phyloP scores from a whole-genome alignment of 2,329 filamentous ascomycete species.

The Apiospora arundinis region DNA sequence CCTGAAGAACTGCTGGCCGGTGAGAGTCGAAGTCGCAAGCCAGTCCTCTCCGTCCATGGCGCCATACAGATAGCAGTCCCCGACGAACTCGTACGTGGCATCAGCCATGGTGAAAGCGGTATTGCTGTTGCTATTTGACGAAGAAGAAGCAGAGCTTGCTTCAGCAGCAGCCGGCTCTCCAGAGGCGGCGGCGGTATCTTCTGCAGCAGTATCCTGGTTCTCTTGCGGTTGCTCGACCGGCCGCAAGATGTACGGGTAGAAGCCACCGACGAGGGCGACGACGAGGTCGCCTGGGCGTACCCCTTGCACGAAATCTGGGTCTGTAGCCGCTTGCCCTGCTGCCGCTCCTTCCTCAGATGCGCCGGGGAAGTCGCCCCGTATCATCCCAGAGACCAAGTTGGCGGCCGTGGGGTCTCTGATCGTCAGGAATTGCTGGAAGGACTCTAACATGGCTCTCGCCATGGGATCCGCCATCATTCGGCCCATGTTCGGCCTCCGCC shows the following conservation, averaged over 20 bases:
- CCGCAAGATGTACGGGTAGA: slow-evolving; percentile 33
- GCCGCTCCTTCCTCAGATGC: not conserved
- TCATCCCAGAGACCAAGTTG: slow-evolving; percentile 19
- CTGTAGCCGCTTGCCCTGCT: not conserved
- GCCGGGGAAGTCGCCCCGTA: slow-evolving; percentile 27
- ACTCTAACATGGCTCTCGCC: slow-evolving; percentile 24
- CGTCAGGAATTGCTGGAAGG: slow-evolving; percentile 28
- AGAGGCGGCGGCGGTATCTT: not conserved
- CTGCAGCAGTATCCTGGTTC: not conserved
- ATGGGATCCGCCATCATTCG: slow-evolving; percentile 29
- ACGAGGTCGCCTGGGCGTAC: slow-evolving; percentile 31
- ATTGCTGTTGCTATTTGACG: not conserved
- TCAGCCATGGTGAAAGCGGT: not conserved
- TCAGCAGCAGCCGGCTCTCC: not conserved
- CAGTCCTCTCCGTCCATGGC: slow-evolving; percentile 36
- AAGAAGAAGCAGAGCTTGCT: too few relatives aligned
- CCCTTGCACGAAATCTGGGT: slow-evolving; percentile 22
- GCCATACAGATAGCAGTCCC: slow-evolving; percentile 33
- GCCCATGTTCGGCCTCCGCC: slow-evolving; percentile 18
- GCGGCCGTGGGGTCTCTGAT: slow-evolving; percentile 26
- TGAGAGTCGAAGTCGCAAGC: not conserved
- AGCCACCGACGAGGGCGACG: slow-evolving; percentile 33
- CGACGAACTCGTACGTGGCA: slow-evolving; percentile 33
- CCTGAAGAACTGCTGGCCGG: not conserved
- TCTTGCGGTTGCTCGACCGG: slow-evolving; percentile 21